Percentiles rank a stretch among this genome's conserved stretches.
Conservation (phyloP, 371 early-diverging fungal genomes). For the Batkoa obscura region DNA sequence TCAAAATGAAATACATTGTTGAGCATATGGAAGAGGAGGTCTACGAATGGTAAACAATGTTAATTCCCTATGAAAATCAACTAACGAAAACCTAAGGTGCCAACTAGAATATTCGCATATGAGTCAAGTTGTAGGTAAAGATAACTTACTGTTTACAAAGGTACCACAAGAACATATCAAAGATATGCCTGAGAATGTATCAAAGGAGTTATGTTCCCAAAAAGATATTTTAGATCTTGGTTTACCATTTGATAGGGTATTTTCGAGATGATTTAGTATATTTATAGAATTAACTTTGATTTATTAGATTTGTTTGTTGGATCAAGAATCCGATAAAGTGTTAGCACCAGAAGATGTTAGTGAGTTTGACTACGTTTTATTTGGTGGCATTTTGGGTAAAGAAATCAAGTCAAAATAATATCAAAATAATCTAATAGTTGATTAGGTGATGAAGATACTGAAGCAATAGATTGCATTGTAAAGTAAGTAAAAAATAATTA, state of each 20-base stretch:
- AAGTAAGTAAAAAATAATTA: background rate
- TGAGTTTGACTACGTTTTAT: conserved; percentile 4
- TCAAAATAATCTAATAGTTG: background rate
- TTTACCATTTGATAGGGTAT: conserved; percentile 1
- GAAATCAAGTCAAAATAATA: background rate
- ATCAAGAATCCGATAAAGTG: conserved; percentile 1
- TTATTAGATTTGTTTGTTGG: conserved; percentile 4
- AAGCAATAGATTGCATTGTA: conserved; percentile 4
- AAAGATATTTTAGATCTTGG: background rate
- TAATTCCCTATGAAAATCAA: background rate
- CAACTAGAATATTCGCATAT: conserved; percentile 4
- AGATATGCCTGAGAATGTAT: background rate
- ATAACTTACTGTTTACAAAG: conserved; percentile 4
- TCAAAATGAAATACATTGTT: conserved; percentile 4
- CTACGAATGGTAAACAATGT: conserved; percentile 1
- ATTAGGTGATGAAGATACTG: conserved; percentile 5
- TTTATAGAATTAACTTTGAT: background rate
- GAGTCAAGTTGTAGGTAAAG: background rate
- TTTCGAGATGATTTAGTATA: background rate
- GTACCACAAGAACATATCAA: background rate
- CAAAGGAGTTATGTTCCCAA: background rate
- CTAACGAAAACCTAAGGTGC: background rate
- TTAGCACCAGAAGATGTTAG: background rate
- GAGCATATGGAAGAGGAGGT: conserved; percentile 6
- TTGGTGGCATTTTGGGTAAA: conserved; percentile 6